Evolutionary conservation across 2,329 filamentous ascomycete species (phyloP).

Genomic region (Microsporum canis): DNA sequence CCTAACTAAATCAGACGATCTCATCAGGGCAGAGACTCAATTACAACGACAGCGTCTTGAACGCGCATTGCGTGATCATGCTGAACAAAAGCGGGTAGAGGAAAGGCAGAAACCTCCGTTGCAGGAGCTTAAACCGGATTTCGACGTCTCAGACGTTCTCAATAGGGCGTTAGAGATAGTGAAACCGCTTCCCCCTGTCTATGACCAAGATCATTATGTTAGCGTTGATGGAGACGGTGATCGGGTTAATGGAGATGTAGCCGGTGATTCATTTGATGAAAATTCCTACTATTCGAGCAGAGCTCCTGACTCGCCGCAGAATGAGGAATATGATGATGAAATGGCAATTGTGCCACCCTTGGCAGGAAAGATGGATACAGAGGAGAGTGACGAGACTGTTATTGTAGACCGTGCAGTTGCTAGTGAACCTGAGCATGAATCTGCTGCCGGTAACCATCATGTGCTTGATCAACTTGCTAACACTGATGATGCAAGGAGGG

Average conservation of each 20-base stretch:
- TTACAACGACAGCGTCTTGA: slow-evolving; percentile 74
- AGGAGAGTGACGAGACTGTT: slow-evolving; percentile 15
- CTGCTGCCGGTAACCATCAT: slow-evolving; percentile 17
- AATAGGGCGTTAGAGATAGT: slow-evolving; percentile 59
- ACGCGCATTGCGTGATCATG: slow-evolving; percentile 61
- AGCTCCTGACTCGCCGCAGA: slow-evolving; percentile 61
- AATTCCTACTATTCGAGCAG: slow-evolving; percentile 95
- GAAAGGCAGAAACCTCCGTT: slow-evolving; percentile 39
- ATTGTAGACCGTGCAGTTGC: background rate
- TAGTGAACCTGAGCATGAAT: background rate
- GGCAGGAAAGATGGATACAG: slow-evolving; percentile 21
- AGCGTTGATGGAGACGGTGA: slow-evolving; percentile 37
- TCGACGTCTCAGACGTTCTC: slow-evolving; percentile 63
- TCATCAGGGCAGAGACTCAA: slow-evolving; percentile 70
- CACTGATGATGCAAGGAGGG: slow-evolving; percentile 24
- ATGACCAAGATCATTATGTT: slow-evolving; percentile 7
- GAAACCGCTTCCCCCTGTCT: slow-evolving; percentile 49
- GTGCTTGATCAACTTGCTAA: slow-evolving; percentile 29
- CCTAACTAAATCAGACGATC: slow-evolving; percentile 72
- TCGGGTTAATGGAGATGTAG: slow-evolving; percentile 49
- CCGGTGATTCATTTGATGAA: slow-evolving; percentile 77
- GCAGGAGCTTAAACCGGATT: slow-evolving; percentile 48
- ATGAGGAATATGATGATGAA: slow-evolving; percentile 21
- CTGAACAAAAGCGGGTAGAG: slow-evolving; percentile 50
- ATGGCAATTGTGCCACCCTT: slow-evolving; percentile 8